Evolutionary conservation across 768 basidiomycete genomes (phyloP).

Genomic region (Panellus pusillus): DNA sequence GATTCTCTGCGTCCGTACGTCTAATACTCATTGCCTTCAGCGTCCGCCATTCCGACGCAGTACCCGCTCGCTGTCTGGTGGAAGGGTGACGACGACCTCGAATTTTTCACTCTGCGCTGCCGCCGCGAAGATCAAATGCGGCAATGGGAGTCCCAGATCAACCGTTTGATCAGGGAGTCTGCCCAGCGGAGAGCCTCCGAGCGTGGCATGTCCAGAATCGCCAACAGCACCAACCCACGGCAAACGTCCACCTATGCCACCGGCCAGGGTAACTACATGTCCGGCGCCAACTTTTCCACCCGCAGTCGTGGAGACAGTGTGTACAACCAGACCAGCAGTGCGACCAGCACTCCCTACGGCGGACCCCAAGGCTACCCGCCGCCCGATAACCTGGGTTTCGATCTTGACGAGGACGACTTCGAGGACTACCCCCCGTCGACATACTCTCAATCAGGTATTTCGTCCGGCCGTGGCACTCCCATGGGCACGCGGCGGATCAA

Average conservation of each 20-base stretch:
- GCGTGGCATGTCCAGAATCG: conserved; percentile 56
- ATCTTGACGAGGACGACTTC: conserved; percentile 69
- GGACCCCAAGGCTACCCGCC: conserved; percentile 60
- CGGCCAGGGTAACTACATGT: conserved; percentile 33
- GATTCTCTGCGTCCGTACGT: conserved; percentile 2
- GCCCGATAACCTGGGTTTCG: conserved; percentile 71
- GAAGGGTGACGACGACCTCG: conserved; percentile 91
- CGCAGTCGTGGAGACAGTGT: conserved; percentile 38
- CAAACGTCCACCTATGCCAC: conserved; percentile 24
- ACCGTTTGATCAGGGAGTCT: conserved; percentile 79
- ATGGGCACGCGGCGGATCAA: conserved; percentile 57
- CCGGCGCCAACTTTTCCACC: conserved; percentile 24
- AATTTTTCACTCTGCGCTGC: conserved; percentile 93
- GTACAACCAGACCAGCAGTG: conserved; percentile 36
- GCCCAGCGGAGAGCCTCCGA: conserved; percentile 71
- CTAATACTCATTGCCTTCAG: conserved; percentile 28
- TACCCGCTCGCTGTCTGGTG: conserved; percentile 91
- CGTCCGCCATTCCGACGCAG: conserved; percentile 51
- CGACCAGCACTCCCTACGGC: conserved; percentile 30
- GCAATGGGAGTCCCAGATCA: conserved; percentile 91
- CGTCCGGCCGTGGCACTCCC: conserved; percentile 77
- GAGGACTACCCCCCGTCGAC: conserved; percentile 68
- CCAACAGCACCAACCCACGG: conserved; percentile 50
- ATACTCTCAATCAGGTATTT: conserved; percentile 25
- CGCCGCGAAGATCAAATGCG: conserved; percentile 88